Conservation (phyloP, 2,329 filamentous ascomycete species). For the Sarocladiaceae sp. region DNA sequence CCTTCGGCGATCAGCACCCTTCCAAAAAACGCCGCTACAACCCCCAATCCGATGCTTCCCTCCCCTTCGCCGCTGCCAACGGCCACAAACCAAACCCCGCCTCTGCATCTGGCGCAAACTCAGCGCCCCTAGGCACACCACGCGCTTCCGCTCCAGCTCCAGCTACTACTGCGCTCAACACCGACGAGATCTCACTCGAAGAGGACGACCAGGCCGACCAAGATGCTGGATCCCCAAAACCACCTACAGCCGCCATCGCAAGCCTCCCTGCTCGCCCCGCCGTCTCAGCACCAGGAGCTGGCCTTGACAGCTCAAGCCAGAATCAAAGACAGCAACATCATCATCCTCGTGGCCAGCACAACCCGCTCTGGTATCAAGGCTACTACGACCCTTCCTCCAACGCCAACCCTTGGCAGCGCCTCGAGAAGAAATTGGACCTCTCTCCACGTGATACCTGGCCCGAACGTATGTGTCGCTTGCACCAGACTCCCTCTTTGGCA, state of each 20-base stretch:
- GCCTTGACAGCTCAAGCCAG: too few relatives aligned
- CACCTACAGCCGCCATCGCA: background rate
- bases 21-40: conserved; percentile 65
- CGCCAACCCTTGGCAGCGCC: conserved; percentile 63
- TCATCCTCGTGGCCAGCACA: conserved; percentile 1
- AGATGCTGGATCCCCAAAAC: conserved; percentile 19
- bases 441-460: conserved; percentile 1
- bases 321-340: too few relatives aligned
- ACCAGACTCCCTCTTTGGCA: too few relatives aligned
- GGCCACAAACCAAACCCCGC: conserved; percentile 19
- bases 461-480: background rate
- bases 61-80: conserved; percentile 19
- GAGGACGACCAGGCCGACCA: conserved; percentile 13
- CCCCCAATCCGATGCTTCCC: conserved; percentile 39
- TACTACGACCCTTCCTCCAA: conserved; percentile 67
- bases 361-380: conserved; percentile 52
- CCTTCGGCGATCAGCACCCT: conserved; percentile 53
- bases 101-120: conserved; percentile 27
- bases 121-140: conserved; percentile 25
- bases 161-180: conserved; percentile 41
- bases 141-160: conserved; percentile 23
- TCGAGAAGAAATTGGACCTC: conserved; percentile 39
- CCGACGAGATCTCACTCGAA: conserved; percentile 23
- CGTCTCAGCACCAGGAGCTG: background rate
- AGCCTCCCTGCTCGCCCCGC: background rate